Base-by-base conservation (phyloP, 208 protist genomes). In the Wallacemonas sp. region DNA sequence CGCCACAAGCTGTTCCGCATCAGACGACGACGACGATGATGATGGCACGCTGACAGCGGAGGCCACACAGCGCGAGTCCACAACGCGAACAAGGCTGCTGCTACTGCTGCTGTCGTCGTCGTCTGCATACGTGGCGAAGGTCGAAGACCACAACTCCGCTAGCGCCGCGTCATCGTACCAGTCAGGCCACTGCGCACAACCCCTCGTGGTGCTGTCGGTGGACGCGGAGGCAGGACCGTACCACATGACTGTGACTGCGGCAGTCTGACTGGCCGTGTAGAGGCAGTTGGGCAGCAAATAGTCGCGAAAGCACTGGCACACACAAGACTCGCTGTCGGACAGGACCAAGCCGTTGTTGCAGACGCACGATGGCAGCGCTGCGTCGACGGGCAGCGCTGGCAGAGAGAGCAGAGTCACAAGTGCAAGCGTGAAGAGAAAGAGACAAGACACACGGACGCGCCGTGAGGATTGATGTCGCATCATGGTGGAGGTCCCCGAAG, bases 211-310 rank as follows among this genome's bases (percentile, higher is more conserved):
- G 54, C 69, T 64, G 23, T 77, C 65, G 1, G 3, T 1, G 50
- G 33, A 18, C 3, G 20, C 12, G 20, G 38, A 73, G 8, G 59
- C 36, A 20, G 22, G 44, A 4, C 64, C 64, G n/a, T 26, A 28
- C 31, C 81, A 55, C 67, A 72, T 76, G 3, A 76, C 22, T 23
- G 75, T 54, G 59, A 86, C 61, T 11, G 42, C 18, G 3, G 75
- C 72, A 1, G 41, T 28, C 14, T 72, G 66, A 5, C 36, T 59
- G 32, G 67, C 59, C 11, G 20, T 76, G 76, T 86, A 86, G 14
- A 82, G 76, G 61, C 80, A 86, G 18, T 72, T n/a, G 0, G 80
- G 80, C 14, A 73, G 75, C 44, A 86, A 63, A 57, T 82, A 82
- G 11, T 66, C 62, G 14, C 25, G 31, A 62, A 76, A 74, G 42